These are phyloP conservation scores for Isabelozyma gotoi DNA, from an alignment of 805 yeast genomes.

Conservation along the genomic window DNA sequence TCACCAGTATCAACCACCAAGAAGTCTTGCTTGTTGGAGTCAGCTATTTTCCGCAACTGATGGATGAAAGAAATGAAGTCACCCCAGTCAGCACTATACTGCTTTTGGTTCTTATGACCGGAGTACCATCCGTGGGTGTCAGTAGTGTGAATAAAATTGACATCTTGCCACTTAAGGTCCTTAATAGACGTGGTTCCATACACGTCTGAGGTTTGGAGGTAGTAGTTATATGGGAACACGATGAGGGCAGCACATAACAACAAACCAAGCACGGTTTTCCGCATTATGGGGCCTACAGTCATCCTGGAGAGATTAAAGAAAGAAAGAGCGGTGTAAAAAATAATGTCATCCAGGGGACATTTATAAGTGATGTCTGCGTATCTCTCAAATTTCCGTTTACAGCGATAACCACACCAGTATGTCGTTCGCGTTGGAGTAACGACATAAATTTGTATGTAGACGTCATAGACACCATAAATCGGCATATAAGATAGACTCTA, in stretches of 20 bases:
- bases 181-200: slow-evolving; percentile 24
- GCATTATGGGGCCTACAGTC: not conserved
- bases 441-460: too few relatives aligned
- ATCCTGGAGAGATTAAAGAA: not conserved
- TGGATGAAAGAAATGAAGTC: slow-evolving; percentile 72
- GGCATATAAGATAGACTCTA: too few relatives aligned
- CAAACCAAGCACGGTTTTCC: not conserved
- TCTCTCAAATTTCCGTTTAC: not conserved
- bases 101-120: slow-evolving; percentile 79
- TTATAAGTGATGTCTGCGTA: not conserved
- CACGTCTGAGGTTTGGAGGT: not conserved
- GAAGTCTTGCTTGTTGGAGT: slow-evolving; percentile 54
- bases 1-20: slow-evolving; percentile 87
- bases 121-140: slow-evolving; percentile 98
- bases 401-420: not conserved
- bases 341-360: too few relatives aligned
- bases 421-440: too few relatives aligned
- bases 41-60: slow-evolving; percentile 49
- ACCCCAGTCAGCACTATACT: slow-evolving; percentile 89
- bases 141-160: slow-evolving; percentile 90
- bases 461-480: too few relatives aligned
- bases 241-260: not conserved
- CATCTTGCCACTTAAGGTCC: slow-evolving; percentile 62
- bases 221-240: not conserved
- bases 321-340: not conserved